These are phyloP conservation scores for Carpinus fangiana DNA, from an alignment of 306 rosid species.

Conservation along the genomic window DNA sequence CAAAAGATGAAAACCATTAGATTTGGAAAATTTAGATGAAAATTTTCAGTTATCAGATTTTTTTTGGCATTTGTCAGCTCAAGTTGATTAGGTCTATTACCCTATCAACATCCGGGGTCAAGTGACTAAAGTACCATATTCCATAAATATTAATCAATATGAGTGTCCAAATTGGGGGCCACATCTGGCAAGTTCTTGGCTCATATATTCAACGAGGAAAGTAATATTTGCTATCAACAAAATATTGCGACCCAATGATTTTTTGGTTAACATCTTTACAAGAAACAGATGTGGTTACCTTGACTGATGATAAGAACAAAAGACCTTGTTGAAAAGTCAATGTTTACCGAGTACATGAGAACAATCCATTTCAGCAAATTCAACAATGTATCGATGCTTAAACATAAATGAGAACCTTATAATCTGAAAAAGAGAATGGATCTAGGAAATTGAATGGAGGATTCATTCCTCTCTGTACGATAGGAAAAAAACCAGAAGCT, in stretches of 20 bases:
- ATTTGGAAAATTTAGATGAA: conserved; percentile 14
- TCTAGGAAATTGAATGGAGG: neutral
- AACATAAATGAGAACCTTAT: neutral
- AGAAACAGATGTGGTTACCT: neutral
- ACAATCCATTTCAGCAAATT: neutral
- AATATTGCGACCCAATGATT: neutral
- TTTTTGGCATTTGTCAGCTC: neutral
- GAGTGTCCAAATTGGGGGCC: neutral
- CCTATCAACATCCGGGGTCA: neutral
- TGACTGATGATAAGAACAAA: neutral
- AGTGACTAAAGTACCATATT: neutral
- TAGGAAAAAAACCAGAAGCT: neutral
- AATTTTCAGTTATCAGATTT: neutral
- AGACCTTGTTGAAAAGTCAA: neutral
- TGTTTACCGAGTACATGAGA: neutral
- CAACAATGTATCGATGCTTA: neutral
- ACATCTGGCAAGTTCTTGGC: neutral
- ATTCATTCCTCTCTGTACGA: neutral
- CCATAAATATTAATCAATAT: neutral
- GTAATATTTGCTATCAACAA: neutral
- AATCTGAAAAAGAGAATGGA: neutral
- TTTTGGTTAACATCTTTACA: neutral
- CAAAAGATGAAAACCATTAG: neutral
- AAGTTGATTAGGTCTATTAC: neutral
- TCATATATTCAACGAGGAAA: neutral